Evolutionary conservation across 1,284 basidiomycete genomes (phyloP).

Genomic region (Paramarasmius palmivorus): DNA sequence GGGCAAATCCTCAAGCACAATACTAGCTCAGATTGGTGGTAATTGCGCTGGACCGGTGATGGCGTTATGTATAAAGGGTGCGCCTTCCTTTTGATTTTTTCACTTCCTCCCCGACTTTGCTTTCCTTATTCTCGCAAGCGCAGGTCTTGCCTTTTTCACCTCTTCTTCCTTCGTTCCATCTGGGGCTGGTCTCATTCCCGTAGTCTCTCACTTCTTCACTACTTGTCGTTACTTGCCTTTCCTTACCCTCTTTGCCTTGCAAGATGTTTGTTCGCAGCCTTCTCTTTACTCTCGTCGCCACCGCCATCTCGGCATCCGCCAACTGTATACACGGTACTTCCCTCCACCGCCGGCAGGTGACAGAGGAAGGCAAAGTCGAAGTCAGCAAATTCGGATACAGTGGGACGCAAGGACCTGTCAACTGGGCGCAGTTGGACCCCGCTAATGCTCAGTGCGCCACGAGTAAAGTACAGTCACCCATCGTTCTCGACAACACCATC

Average conservation of each 20-base stretch:
- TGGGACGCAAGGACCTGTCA: conserved; percentile 16
- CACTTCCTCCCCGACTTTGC: conserved; percentile 1
- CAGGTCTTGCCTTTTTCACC: neutral
- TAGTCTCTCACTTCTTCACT: neutral
- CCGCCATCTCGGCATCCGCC: neutral
- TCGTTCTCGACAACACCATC: conserved; percentile 16
- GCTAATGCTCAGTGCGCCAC: conserved; percentile 18
- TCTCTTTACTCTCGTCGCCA: neutral
- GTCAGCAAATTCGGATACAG: conserved; percentile 21
- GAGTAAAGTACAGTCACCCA: conserved; percentile 20
- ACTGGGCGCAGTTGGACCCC: conserved; percentile 19
- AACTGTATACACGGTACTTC: conserved; percentile 2
- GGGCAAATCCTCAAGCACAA: neutral
- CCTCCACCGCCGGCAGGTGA: neutral
- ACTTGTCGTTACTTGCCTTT: neutral
- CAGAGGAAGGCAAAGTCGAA: conserved; percentile 14
- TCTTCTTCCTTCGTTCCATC: neutral
- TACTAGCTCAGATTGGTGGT: neutral
- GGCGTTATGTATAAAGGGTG: neutral
- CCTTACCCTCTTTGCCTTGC: neutral
- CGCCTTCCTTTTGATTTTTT: neutral
- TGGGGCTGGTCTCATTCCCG: neutral
- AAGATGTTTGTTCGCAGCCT: conserved; percentile 2
- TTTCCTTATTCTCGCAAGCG: neutral
- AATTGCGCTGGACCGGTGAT: too few species aligned